Conservation (phyloP, 345 rosid genomes). For the Eucalyptus virginea region DNA sequence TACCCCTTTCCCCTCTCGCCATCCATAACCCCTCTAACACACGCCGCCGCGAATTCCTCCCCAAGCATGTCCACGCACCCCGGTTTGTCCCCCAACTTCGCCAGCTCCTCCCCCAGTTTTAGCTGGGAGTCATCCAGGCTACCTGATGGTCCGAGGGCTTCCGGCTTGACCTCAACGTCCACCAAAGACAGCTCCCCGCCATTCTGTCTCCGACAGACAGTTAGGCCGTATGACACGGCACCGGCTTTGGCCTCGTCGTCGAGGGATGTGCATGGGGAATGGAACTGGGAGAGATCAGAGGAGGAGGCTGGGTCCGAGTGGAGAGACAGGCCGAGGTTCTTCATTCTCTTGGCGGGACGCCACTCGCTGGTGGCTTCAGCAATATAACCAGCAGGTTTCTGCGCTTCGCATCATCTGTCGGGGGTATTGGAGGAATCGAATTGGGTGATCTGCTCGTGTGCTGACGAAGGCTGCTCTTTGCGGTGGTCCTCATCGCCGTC, state of each 20-base stretch:
- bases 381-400: not conserved
- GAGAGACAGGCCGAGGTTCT: conserved; percentile 40
- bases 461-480: not conserved
- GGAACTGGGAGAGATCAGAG: conserved; percentile 26
- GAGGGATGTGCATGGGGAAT: conserved; percentile 13
- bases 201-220: conserved; percentile 14
- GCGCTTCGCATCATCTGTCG: conserved; percentile 13
- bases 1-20: conserved; percentile 62
- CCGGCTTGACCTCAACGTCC: not conserved
- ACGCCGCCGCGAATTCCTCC: conserved; percentile 54
- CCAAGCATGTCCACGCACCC: conserved; percentile 55
- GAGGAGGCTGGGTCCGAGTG: not conserved
- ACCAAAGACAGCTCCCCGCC: not conserved
- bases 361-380: conserved; percentile 16
- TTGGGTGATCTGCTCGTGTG: conserved; percentile 30
- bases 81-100: conserved; percentile 46
- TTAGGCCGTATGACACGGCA: conserved; percentile 44
- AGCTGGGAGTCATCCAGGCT: conserved; percentile 11
- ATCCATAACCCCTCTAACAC: conserved; percentile 65
- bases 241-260: not conserved
- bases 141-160: not conserved
- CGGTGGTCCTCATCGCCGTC: not conserved
- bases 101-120: conserved; percentile 31
- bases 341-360: conserved; percentile 51
- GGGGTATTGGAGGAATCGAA: conserved; percentile 46